phyloP scores from a whole-genome alignment of 495 filamentous ascomycete genomes.

The Glutinoglossum americanum region DNA sequence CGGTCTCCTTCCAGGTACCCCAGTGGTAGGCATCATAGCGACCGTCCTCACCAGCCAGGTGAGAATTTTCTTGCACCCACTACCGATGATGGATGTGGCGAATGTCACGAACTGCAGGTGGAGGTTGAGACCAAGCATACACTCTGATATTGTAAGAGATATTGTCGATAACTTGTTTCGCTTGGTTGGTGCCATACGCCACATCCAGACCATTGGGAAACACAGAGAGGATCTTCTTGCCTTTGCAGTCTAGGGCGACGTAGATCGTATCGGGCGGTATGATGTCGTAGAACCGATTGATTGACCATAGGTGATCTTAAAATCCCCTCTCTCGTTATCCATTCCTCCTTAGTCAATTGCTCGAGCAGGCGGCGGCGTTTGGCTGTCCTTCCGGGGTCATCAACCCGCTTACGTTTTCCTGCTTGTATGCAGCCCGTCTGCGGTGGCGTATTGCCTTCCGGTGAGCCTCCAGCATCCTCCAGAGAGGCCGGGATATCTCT shows the following conservation, averaged over 20 bases:
- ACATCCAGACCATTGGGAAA: not conserved
- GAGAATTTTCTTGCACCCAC: not conserved
- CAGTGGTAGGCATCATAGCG: not conserved
- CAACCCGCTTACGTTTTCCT: not conserved
- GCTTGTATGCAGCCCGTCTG: not conserved
- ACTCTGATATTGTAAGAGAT: not conserved
- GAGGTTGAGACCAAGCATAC: not conserved
- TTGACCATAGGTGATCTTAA: not conserved
- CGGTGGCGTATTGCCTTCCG: not conserved
- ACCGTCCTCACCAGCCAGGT: not conserved
- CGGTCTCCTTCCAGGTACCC: not conserved
- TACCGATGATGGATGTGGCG: not conserved
- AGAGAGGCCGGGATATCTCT: not conserved
- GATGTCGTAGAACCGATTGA: not conserved
- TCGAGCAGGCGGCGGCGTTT: not conserved
- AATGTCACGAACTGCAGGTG: not conserved
- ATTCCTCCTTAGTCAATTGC: not conserved
- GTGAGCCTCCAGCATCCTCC: not conserved
- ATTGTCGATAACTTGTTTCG: not conserved
- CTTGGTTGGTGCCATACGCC: not conserved
- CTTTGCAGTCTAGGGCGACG: not conserved
- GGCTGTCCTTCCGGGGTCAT: not conserved
- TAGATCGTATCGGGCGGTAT: not conserved
- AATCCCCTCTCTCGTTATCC: not conserved
- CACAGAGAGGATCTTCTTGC: not conserved